Evolutionary conservation across 2,329 filamentous ascomycete genomes (phyloP), one percentile per base, ranked within the genome.

Genomic region (Xylariaceae sp.): DNA sequence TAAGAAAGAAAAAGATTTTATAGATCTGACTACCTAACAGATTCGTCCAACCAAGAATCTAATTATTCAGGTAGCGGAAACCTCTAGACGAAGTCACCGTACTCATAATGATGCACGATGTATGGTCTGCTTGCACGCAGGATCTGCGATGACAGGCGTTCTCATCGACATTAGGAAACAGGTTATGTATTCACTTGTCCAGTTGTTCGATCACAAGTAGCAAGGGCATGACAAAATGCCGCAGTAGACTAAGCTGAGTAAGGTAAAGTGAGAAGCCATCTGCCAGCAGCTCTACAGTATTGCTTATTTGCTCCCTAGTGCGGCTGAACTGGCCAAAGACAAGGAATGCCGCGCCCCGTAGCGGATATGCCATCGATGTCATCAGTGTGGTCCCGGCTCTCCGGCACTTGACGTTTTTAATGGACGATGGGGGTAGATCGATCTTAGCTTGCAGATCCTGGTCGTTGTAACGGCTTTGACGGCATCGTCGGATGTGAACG

Each of bases 321-420:
- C 57, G 60, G 57, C 60, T 60, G 60, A 62, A 56, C 23, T 62
- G 57, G 56, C 54, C 49, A 58, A 57, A 54, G 41, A 51, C 21
- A 29, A 44, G 21, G n/a, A 29, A 10, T 37, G 6, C 14, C 14
- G 12, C 32, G 12, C 5, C 32, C 3, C 32, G 32, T 16, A 16
- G 32, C 14, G 51, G 59, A 51, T 52, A 56, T 44, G 40, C 56
- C 26, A 48, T 16, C n/a, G n/a, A 50, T 57, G 49, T 58, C 55
- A 61, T 58, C 53, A 61, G 49, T 44, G 56, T 47, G 53, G 53
- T 48, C 40, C 57, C 56, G 21, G 20, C 40, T 51, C 49, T 55
- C 46, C 59, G 54, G 59, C 57, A 53, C 60, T 59, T 40, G 48
- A 55, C 40, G 48, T 44, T 37, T 37, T 37, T 37, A 37, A 10